Conservation (phyloP, 2,329 filamentous ascomycete genomes). For the Hymenoscyphus albidus region DNA sequence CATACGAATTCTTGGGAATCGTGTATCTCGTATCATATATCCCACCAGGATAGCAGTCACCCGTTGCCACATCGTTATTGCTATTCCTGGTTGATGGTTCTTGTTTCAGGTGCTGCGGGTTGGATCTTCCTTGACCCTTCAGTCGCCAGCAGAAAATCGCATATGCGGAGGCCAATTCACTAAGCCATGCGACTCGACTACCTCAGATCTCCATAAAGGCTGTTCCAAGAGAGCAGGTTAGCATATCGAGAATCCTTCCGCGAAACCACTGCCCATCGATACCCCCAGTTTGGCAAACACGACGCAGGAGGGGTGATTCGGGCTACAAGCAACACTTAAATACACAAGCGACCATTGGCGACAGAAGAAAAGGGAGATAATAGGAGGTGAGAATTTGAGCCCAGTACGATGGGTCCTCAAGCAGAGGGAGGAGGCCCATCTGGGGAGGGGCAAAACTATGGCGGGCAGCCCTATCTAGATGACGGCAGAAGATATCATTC, state of each 20-base stretch:
- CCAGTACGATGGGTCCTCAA: slow-evolving; percentile 35
- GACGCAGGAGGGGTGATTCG: slow-evolving; percentile 13
- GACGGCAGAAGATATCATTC: slow-evolving; percentile 20
- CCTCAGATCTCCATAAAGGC: slow-evolving; percentile 21
- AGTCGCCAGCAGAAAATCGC: slow-evolving; percentile 33
- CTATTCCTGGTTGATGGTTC: slow-evolving; percentile 24
- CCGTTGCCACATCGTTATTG: slow-evolving; percentile 15
- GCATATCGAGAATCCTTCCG: slow-evolving; percentile 12
- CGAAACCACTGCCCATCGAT: slow-evolving; percentile 10
- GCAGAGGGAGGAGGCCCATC: slow-evolving; percentile 35
- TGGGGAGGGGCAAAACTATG: slow-evolving; percentile 29
- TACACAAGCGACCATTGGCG: slow-evolving; percentile 4
- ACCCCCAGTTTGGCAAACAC: slow-evolving; percentile 24
- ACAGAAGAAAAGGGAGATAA: slow-evolving; percentile 9
- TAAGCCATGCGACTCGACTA: slow-evolving; percentile 31
- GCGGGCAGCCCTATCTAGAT: slow-evolving; percentile 16
- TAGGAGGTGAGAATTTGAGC: slow-evolving; percentile 16
- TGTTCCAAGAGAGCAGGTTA: slow-evolving; percentile 2
- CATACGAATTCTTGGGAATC: slow-evolving; percentile 2
- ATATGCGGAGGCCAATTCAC: slow-evolving; percentile 30
- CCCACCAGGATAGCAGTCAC: slow-evolving; percentile 12
- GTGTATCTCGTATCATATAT: slow-evolving; percentile 22
- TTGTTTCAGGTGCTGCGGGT: slow-evolving; percentile 33
- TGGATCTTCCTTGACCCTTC: slow-evolving; percentile 29
- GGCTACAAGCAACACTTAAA: slow-evolving; percentile 6